These are phyloP conservation scores for Westerdykella aurantiaca DNA, from an alignment of 2,329 filamentous ascomycete species.

Conservation along the genomic window DNA sequence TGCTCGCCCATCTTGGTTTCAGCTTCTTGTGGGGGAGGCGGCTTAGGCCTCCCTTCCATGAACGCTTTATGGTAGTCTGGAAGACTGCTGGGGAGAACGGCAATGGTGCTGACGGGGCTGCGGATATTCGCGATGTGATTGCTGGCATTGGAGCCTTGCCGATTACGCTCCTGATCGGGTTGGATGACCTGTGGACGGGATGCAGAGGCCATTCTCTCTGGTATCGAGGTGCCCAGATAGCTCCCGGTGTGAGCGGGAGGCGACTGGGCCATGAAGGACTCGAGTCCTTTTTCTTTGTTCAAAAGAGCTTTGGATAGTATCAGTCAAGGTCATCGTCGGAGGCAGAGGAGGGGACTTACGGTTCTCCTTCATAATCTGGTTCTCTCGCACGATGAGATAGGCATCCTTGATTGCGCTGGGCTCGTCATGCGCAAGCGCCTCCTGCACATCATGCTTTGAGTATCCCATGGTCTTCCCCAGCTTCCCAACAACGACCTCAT, in stretches of 20 bases:
- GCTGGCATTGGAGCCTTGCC: slow-evolving; percentile 42
- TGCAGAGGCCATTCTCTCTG: slow-evolving; percentile 29
- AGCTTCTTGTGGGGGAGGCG: slow-evolving; percentile 15
- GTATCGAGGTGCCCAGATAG: slow-evolving; percentile 27
- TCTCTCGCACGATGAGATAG: slow-evolving; percentile 95
- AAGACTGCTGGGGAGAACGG: slow-evolving; percentile 84
- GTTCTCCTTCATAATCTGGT: slow-evolving; percentile 92
- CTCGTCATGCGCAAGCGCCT: slow-evolving; percentile 84
- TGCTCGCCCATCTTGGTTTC: slow-evolving; percentile 38
- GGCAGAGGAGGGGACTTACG: slow-evolving; percentile 54
- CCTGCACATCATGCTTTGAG: slow-evolving; percentile 87
- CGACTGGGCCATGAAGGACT: slow-evolving; percentile 52
- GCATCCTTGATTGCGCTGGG: slow-evolving; percentile 98
- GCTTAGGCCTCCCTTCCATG: slow-evolving; percentile 61
- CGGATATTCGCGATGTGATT: slow-evolving; percentile 37
- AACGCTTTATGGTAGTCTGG: slow-evolving; percentile 87
- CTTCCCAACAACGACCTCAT: slow-evolving; percentile 89
- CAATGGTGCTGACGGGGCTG: slow-evolving; percentile 66
- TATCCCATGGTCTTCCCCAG: slow-evolving; percentile 98
- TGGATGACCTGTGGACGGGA: slow-evolving; percentile 31
- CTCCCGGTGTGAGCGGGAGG: slow-evolving; percentile 47
- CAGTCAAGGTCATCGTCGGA: too few species aligned
- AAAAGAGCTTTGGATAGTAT: slow-evolving; percentile 45
- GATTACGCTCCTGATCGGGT: slow-evolving; percentile 36
- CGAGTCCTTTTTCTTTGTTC: slow-evolving; percentile 46